Conservation (phyloP, 2,329 filamentous ascomycete species). For the Colletotrichum trifolii region DNA sequence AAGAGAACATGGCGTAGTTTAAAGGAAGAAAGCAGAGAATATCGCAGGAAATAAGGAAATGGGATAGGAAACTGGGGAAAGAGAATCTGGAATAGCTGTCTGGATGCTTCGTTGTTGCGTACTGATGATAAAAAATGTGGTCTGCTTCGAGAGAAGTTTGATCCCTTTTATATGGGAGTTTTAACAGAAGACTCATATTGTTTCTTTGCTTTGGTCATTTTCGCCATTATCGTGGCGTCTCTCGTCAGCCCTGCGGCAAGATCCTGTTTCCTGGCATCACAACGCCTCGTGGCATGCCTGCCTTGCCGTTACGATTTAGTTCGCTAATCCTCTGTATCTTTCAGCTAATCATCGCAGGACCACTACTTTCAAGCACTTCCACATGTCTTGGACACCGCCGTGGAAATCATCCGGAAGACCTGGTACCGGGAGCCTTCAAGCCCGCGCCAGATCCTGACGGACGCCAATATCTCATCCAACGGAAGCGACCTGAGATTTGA, state of each 20-base stretch:
- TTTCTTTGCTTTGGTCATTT: background rate
- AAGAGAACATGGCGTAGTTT: constrained; percentile 43
- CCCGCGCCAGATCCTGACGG: too few species aligned
- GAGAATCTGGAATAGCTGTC: constrained; percentile 6
- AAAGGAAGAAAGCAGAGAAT: background rate
- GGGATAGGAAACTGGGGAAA: constrained; percentile 21
- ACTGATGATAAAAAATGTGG: constrained; percentile 4
- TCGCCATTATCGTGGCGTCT: background rate
- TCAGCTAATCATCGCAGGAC: too few species aligned
- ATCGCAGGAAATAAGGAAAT: constrained; percentile 17
- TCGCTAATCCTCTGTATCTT: too few species aligned
- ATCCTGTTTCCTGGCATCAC: constrained; percentile 21
- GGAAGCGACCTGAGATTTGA: too few species aligned
- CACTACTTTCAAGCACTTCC: too few species aligned
- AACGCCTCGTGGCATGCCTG: too few species aligned
- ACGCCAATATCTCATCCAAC: too few species aligned
- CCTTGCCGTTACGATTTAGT: too few species aligned
- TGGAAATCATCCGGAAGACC: too few species aligned
- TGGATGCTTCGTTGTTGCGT: background rate
- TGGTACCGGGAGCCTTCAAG: too few species aligned
- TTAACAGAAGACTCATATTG: background rate
- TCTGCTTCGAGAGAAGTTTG: background rate
- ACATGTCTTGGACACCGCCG: too few species aligned
- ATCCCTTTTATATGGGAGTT: background rate
- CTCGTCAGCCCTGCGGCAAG: constrained; percentile 26